Conservation (phyloP, 73 alveolate genomes). For the Diophrys sp. region DNA sequence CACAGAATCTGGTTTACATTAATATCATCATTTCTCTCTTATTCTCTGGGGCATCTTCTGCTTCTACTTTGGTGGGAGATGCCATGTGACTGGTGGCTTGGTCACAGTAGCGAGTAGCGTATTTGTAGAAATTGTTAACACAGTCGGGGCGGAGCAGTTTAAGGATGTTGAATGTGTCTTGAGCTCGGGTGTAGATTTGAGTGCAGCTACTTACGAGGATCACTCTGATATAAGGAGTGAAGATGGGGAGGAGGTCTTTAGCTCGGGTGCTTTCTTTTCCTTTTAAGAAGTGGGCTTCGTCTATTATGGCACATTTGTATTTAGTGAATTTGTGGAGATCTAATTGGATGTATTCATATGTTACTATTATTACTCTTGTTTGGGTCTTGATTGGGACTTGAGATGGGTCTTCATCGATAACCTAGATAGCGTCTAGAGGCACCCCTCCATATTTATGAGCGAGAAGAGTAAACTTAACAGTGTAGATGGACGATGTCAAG, state of each 20-base stretch:
- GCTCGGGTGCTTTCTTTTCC: background rate
- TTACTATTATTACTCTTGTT: background rate
- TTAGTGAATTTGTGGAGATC: too few relatives aligned
- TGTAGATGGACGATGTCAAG: background rate
- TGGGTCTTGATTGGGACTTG: background rate
- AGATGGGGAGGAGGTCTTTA: background rate
- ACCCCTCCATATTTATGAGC: background rate
- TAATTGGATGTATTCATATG: background rate
- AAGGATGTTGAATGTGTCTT: background rate
- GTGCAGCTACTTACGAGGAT: background rate
- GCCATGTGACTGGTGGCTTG: background rate
- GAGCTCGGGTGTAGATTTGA: background rate
- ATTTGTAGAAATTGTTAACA: background rate
- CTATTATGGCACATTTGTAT: background rate
- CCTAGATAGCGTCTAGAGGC: background rate
- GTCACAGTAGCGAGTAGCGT: conserved; percentile 2
- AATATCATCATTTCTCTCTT: background rate
- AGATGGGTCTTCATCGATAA: background rate
- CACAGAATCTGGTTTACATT: background rate
- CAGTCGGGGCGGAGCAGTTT: conserved; percentile 1
- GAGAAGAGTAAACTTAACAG: background rate
- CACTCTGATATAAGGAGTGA: background rate
- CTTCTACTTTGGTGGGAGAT: background rate
- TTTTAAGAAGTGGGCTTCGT: background rate
- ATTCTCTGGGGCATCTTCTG: background rate